A percentile compares a stretch with the other conserved stretches of the same genome.
Evolutionary conservation across 371 early-diverging fungal species (phyloP).

Genomic region (Capniomyces stellatus): DNA sequence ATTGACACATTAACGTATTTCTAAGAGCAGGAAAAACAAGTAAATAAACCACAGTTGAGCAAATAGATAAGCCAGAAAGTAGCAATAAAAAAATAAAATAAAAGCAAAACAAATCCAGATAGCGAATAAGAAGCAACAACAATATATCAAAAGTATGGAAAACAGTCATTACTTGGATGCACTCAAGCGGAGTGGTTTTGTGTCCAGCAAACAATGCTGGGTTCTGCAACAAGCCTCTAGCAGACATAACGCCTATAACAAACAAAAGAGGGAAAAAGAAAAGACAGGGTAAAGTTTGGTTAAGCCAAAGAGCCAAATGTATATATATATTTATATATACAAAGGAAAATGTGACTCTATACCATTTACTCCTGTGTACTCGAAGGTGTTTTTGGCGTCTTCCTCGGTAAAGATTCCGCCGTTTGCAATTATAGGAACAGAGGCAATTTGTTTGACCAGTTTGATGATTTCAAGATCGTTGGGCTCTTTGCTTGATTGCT

Average conservation of each 20-base stretch:
- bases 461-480: conserved; percentile 51
- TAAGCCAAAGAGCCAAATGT: no score
- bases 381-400: conserved; percentile 46
- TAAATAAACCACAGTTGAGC: background rate
- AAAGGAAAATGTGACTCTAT: conserved; percentile 4
- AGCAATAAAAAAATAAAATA: conserved; percentile 8
- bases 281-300: no score
- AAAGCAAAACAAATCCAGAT: conserved; percentile 15
- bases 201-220: conserved; percentile 66
- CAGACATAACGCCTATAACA: conserved; percentile 55
- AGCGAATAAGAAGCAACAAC: background rate
- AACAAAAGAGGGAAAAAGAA: background rate
- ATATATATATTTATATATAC: no score
- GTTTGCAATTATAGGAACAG: conserved; percentile 63
- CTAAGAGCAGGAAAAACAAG: conserved; percentile 15
- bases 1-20: conserved; percentile 55
- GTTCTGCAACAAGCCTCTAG: conserved; percentile 75
- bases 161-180: conserved; percentile 38
- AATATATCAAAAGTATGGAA: conserved; percentile 6
- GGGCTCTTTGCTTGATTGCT: conserved; percentile 54
- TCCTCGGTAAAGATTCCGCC: conserved; percentile 50
- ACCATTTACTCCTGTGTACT: conserved; percentile 58
- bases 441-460: conserved; percentile 47
- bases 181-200: conserved; percentile 48
- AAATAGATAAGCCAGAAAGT: conserved; percentile 3